Evolutionary conservation across 202 grass and related monocot genomes (phyloP), one percentile per base, ranked within the genome.

Genomic region (Panicum virgatum): DNA sequence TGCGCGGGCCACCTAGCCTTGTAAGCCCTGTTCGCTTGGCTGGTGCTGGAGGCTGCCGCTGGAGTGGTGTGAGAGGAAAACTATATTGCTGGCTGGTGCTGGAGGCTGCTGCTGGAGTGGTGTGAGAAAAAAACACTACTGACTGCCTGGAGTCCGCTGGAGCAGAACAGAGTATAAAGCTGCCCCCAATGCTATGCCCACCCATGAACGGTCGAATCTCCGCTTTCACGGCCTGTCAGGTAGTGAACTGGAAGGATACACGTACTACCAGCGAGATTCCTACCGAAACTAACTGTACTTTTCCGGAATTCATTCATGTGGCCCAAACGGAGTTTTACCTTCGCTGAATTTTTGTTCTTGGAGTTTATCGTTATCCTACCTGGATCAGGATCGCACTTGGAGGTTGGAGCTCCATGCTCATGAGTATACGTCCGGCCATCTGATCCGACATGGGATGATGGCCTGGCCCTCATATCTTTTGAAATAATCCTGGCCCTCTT

Each of bases 181-280:
- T n/a, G n/a, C n/a, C n/a, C n/a, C n/a, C n/a, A n/a, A n/a, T n/a
- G n/a, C 22, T 44, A 65, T 46, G 65, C 3, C 32, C 18, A 79
- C 32, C 32, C 18, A 79, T 42, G 32, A 25, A 46, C 73, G 13
- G 29, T 47, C 51, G 12, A 65, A 45, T 52, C 66, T 32, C 12
- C 5, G 37, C 57, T 78, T 78, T 78, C 76, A 66, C 29, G 36
- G 23, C 9, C 38, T 27, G 63, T 43, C 75, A 56, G 20, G 52
- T 56, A 56, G 52, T 9, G 52, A 26, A 27, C 26, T 59, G 3
- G 56, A 26, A 27, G 14, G 57, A 60, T 29, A 29, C 12, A 34
- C 12, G 13, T 18, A 29, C n/a, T n/a, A n/a, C 16, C n/a, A n/a
- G n/a, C n/a, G n/a, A n/a, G n/a, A n/a, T n/a, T n/a, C n/a, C n/a